Base-by-base conservation (phyloP, 2,329 filamentous ascomycete species). In the Trichoderma arundinaceum region DNA sequence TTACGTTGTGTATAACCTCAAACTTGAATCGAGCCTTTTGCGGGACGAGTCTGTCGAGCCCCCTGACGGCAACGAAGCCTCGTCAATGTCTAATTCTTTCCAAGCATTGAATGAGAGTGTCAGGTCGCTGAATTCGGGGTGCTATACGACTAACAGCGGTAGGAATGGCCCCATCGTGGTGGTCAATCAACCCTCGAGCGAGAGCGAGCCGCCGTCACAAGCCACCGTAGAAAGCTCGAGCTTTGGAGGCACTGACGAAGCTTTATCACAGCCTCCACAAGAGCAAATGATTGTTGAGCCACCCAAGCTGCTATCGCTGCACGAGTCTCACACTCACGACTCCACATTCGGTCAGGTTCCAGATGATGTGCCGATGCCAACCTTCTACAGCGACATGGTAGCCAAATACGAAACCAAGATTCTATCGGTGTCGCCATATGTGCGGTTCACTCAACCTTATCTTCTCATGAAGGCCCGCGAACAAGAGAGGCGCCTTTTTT, bases 1-100 rank as follows among this genome's bases (percentile, higher is more conserved):
- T 43, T 99, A 98, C 71, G 96, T 99, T 19, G 94, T 98, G 12
- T 99, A 99, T 78, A 99, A 97, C 72, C 83, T 99, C 61, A 97
- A 96, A 74, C 84, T 99, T 13, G 95, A 99, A 78, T 97, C 95
- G 1, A 97, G 92, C 71, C 82, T 99, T 52, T 92, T 99, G 85
- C 87, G 92, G 60, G 95, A 99, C 75, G 94, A 96, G 72, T 96
- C 92, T 71, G 90, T 96, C 15, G 87, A 94, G 68, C 90, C 96
- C 22, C 93, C 93, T 1, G 84, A 86, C 1, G 84, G 85, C 33
- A 80, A 83, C 8, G 84, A 86, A 3, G 13, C 57, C 13, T 70
- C 68, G 39, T 79, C 77, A 1, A 68, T 78, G 67, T 74, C 78
- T 74, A 81, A 74, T 57, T 72, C 83, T 72, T 44, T 76, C 71